Percentiles rank a stretch among this genome's conserved stretches.
These are phyloP conservation scores for Penicillium pulvis DNA, from an alignment of 495 filamentous ascomycete genomes.

Conservation along the genomic window DNA sequence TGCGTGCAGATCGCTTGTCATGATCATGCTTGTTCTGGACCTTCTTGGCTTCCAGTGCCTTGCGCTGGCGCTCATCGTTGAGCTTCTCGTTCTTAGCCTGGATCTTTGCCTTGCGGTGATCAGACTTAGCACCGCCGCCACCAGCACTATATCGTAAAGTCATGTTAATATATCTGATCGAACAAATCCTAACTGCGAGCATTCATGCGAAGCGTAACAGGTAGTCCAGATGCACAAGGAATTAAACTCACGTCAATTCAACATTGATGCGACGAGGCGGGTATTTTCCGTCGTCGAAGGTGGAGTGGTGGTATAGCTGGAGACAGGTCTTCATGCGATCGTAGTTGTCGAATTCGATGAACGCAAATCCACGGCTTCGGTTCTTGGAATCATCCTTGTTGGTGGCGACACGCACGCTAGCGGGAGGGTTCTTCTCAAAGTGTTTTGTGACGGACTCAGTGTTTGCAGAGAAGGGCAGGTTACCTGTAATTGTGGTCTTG, in stretches of 20 bases:
- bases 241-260: constrained; percentile 74
- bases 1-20: constrained; percentile 19
- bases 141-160: constrained; percentile 51
- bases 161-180: neutral
- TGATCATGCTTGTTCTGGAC: constrained; percentile 43
- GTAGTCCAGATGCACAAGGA: neutral
- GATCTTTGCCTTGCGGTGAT: constrained; percentile 72
- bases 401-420: constrained; percentile 72
- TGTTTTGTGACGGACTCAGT: constrained; percentile 65
- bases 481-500: constrained; percentile 50
- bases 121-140: constrained; percentile 75
- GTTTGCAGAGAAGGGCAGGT: constrained; percentile 86
- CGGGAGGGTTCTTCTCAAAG: constrained; percentile 75
- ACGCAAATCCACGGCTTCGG: constrained; percentile 84
- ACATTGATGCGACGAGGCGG: constrained; percentile 79
- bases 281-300: constrained; percentile 69
- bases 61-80: constrained; percentile 72
- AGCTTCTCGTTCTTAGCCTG: constrained; percentile 84
- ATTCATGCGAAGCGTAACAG: neutral
- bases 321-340: constrained; percentile 94
- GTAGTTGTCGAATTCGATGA: constrained; percentile 87
- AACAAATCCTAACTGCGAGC: neutral
- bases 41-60: constrained; percentile 51
- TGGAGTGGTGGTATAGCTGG: constrained; percentile 83
- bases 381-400: constrained; percentile 61